Percentiles rank a stretch among this genome's conserved stretches.
Conservation (phyloP, 139 green algal genomes). For the Closterium sp. region DNA sequence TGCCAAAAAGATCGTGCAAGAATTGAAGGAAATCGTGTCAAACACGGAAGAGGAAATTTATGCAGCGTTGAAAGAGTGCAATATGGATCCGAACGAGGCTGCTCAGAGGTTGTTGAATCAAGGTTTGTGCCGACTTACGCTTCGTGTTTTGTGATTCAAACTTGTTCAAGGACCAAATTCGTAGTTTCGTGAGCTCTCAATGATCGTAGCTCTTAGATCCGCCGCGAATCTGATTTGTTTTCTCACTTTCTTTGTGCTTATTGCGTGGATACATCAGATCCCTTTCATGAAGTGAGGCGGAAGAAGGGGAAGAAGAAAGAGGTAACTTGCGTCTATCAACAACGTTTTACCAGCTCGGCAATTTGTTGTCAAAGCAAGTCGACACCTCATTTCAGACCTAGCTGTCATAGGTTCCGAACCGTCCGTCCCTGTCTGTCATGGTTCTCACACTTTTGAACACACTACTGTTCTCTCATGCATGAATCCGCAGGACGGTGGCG, state of each 20-base stretch:
- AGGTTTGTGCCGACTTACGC: background rate
- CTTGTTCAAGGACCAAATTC: background rate
- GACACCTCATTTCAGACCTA: background rate
- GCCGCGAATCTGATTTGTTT: background rate
- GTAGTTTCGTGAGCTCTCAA: background rate
- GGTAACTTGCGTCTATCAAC: background rate
- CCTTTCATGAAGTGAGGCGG: slow-evolving; percentile 42
- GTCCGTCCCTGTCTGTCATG: background rate
- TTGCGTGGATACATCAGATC: slow-evolving; percentile 17
- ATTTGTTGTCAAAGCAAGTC: background rate
- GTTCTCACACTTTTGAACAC: background rate
- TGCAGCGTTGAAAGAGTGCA: slow-evolving; percentile 36
- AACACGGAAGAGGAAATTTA: slow-evolving; percentile 48
- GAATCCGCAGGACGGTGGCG: background rate
- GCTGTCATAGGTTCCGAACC: background rate
- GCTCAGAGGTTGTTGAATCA: slow-evolving; percentile 40
- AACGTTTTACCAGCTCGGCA: background rate
- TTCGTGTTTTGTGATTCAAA: background rate
- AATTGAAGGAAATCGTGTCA: slow-evolving; percentile 35
- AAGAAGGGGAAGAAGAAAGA: slow-evolving; percentile 48
- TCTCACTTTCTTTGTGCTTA: background rate
- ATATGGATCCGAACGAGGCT: slow-evolving; percentile 51
- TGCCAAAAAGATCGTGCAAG: slow-evolving; percentile 35
- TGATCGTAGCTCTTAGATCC: background rate
- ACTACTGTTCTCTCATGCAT: background rate